Conservation (phyloP, 2,329 filamentous ascomycete species). For the Orbilia oligospora region DNA sequence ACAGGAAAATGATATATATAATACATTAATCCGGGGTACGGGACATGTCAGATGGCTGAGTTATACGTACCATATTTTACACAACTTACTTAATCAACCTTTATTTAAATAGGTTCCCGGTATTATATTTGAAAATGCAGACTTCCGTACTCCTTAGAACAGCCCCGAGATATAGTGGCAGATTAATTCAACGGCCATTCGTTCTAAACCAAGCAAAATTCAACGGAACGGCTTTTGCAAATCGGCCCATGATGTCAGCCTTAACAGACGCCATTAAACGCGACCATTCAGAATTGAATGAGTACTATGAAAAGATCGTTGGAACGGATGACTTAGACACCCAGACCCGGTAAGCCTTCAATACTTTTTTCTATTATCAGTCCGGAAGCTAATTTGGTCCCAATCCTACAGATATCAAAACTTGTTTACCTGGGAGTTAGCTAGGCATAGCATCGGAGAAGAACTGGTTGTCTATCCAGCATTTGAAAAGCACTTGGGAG, state of each 20-base stretch:
- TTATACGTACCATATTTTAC: too few species aligned
- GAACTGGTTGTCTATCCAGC: conserved; percentile 73
- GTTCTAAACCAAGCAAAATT: conserved; percentile 8
- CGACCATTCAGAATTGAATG: conserved; percentile 67
- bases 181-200: conserved; percentile 1
- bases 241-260: conserved; percentile 31
- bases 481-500: conserved; percentile 70
- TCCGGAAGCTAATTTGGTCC: neutral
- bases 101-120: too few species aligned
- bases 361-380: too few species aligned
- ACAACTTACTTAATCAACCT: too few species aligned
- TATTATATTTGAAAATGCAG: too few species aligned
- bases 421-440: conserved; percentile 70
- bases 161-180: neutral
- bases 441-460: conserved; percentile 70
- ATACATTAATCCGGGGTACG: too few species aligned
- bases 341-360: conserved; percentile 40
- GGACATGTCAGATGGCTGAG: too few species aligned
- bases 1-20: too few species aligned
- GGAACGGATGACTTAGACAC: conserved; percentile 65
- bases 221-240: conserved; percentile 32
- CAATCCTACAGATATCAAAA: conserved; percentile 66
- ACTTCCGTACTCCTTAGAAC: neutral
- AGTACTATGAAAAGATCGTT: conserved; percentile 69
- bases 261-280: conserved; percentile 66